Base-by-base conservation (phyloP, 257 asterid species). In the Lithospermum erythrorhizon region DNA sequence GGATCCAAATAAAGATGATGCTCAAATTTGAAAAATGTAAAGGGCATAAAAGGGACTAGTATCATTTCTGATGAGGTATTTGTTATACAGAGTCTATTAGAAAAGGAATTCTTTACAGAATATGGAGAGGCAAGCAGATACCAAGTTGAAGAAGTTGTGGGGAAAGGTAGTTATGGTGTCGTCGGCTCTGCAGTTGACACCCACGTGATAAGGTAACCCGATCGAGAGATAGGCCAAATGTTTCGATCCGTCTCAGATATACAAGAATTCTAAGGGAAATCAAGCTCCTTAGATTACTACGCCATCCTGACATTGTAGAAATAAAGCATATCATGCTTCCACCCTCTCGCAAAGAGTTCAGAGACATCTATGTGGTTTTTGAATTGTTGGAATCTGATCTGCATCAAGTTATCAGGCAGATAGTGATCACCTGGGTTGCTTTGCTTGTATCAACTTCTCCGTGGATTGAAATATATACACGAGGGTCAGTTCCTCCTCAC, bases 331-430 rank as follows among this genome's bases (percentile, higher is more conserved):
- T 61, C 22, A 61, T 61, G 65, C 65, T 61, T 24, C 65, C 65
- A 47, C 65, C 49, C 16, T 41, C 65, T 21, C 65, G 65, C 9
- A 61, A 51, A 61, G 65, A 61, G 56, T 61, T 61, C 32, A 61
- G 20, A 48, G 65, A 61, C 11, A 61, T 61, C 13, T 61, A 61
- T 61, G 65, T 61, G 22, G 57, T 61, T 10, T 61, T 61, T 61
- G 65, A 61, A 61, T 27, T 61, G 56, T 22, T 61, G 65, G 57
- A 61, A 37, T 61, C 65, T 45, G 65, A 61, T 52, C 56, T 61
- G 11, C 65, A 61, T 24, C 65, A 61, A 61, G 65, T 61, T 35
- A 61, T 61, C 22, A 61, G 53, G 65, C 65, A 45, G 47, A 61
- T 61, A 57, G 47, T 23, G 65, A 61, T 61, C 56, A n/a, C n/a